phyloP scores from a whole-genome alignment of 305 asterid species.

The Fraxinus dipetala region DNA sequence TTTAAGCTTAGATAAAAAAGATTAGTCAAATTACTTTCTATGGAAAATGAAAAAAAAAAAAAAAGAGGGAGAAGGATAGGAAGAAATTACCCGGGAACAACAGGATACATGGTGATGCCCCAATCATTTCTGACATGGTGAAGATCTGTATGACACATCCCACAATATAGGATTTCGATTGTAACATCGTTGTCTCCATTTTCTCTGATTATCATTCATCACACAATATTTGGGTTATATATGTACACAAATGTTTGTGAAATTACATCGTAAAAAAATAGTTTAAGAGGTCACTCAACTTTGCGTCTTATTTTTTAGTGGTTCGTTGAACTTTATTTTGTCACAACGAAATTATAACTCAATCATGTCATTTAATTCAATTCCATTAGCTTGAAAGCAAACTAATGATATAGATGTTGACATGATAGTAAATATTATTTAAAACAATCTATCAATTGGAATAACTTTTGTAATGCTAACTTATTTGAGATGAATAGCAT shows the following conservation, averaged over 20 bases:
- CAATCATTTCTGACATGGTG: slow-evolving; percentile 28
- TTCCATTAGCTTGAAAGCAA: background rate
- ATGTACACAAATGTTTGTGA: background rate
- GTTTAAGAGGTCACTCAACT: background rate
- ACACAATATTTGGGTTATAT: background rate
- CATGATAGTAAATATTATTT: too few species aligned
- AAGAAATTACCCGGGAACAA: slow-evolving; percentile 22
- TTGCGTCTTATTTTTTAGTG: too few species aligned
- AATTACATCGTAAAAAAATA: background rate
- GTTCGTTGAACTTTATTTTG: background rate
- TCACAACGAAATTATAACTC: background rate
- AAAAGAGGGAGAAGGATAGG: background rate
- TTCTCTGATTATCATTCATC: background rate
- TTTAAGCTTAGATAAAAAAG: background rate
- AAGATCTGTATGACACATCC: slow-evolving; percentile 31
- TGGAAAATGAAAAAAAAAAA: background rate
- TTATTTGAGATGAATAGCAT: background rate
- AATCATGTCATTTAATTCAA: background rate
- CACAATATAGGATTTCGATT: slow-evolving; percentile 28
- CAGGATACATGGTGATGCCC: slow-evolving; percentile 25
- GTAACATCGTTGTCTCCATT: slow-evolving; percentile 28
- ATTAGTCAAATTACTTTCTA: background rate
- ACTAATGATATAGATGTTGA: too few species aligned
- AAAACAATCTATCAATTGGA: too few species aligned
- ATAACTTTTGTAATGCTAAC: background rate